phyloP scores from a whole-genome alignment of 306 rosid genomes.

The Dicorynia guianensis region DNA sequence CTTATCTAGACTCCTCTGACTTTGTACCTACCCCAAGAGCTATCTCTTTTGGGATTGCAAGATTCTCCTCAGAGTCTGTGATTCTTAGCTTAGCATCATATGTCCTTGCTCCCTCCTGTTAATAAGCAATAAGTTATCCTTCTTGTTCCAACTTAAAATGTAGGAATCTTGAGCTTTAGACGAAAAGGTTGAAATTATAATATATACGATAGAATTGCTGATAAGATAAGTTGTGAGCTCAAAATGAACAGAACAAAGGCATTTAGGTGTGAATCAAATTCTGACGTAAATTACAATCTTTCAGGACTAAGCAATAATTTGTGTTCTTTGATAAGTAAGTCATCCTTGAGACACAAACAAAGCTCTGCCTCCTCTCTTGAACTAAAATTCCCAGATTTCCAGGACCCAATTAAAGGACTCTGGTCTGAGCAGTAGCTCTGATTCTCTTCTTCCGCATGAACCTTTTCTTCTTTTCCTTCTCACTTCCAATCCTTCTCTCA shows the following conservation, averaged over 20 bases:
- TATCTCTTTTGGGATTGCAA: constrained; percentile 48
- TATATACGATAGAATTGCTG: not conserved
- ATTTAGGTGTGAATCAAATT: not conserved
- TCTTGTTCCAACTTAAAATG: not conserved
- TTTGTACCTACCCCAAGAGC: constrained; percentile 43
- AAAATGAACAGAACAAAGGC: constrained; percentile 16
- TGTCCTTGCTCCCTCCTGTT: constrained; percentile 71
- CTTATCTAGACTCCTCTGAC: constrained; percentile 54
- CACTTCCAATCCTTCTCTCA: constrained; percentile 44
- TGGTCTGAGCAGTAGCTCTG: constrained; percentile 29
- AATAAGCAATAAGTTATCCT: constrained; percentile 12
- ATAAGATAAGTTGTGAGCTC: not conserved
- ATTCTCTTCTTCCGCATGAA: constrained; percentile 38
- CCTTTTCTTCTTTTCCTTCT: constrained; percentile 64
- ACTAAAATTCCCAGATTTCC: constrained; percentile 56
- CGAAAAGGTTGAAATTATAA: not conserved
- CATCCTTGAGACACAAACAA: constrained; percentile 57
- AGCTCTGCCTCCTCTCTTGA: constrained; percentile 67
- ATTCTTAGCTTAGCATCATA: constrained; percentile 53
- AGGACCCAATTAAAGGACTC: constrained; percentile 41
- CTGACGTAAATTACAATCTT: not conserved
- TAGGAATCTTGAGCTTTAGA: not conserved
- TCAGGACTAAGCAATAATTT: not conserved
- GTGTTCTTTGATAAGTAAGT: not conserved
- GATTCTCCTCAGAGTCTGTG: constrained; percentile 49